Conservation (phyloP, 2,329 filamentous ascomycete genomes). For the Sarocladium kiliense region DNA sequence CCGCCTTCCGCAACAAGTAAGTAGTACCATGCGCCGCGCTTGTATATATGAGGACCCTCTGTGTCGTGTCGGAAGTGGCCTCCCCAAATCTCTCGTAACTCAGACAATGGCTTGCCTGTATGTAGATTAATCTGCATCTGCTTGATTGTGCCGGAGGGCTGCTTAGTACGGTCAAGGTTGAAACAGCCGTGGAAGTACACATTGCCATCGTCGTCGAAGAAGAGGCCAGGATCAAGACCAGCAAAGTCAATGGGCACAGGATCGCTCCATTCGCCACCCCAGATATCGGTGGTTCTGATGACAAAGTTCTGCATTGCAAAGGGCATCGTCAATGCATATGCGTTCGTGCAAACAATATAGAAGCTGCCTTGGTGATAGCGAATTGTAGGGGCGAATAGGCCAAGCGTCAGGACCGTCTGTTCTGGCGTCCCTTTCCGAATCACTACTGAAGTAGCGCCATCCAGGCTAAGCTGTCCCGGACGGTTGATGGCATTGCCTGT, state of each 20-base stretch:
- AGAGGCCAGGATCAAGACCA: constrained; percentile 36
- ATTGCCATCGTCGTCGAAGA: constrained; percentile 27
- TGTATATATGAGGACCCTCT: constrained; percentile 38
- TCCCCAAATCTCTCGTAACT: constrained; percentile 28
- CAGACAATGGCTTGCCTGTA: constrained; percentile 33
- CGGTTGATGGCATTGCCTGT: constrained; percentile 13
- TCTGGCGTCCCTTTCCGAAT: background rate
- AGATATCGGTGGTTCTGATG: constrained; percentile 13
- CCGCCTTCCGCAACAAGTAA: constrained; percentile 36
- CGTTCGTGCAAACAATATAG: constrained; percentile 16
- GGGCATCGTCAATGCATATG: background rate
- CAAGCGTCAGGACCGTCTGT: constrained; percentile 21
- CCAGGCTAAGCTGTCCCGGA: constrained; percentile 8
- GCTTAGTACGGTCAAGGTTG: constrained; percentile 9
- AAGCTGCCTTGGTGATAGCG: constrained; percentile 13
- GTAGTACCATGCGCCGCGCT: constrained; percentile 33
- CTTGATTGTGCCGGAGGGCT: constrained; percentile 27
- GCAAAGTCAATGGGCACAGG: constrained; percentile 28
- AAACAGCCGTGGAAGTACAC: constrained; percentile 20
- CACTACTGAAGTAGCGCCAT: background rate
- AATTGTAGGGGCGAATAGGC: constrained; percentile 15
- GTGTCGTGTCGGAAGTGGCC: constrained; percentile 35
- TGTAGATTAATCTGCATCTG: constrained; percentile 36
- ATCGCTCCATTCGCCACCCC: constrained; percentile 15
- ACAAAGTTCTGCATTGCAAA: constrained; percentile 12